A percentile compares a stretch with the other conserved stretches of the same genome.
Conservation (phyloP, 495 filamentous ascomycete species). For the Aspergillus indologenus region DNA sequence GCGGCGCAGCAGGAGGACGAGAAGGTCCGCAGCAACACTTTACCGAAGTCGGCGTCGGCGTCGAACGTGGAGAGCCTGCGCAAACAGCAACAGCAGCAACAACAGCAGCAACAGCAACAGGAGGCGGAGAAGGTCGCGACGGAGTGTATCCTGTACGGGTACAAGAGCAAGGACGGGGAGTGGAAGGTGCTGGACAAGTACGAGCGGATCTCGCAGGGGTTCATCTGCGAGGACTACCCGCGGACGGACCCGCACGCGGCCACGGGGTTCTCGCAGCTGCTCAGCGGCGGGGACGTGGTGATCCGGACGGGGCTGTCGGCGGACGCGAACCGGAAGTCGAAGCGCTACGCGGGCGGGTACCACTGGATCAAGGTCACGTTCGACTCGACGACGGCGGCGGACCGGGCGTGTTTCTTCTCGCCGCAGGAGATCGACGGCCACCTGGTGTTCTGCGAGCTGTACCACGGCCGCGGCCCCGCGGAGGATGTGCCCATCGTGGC, state of each 20-base stretch:
- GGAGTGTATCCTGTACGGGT: slow-evolving; percentile 83
- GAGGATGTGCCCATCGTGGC: slow-evolving; percentile 60
- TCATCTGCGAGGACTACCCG: slow-evolving; percentile 88
- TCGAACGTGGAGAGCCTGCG: slow-evolving; percentile 40
- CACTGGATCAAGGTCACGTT: slow-evolving; percentile 95
- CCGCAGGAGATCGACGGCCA: slow-evolving; percentile 76
- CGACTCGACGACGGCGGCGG: slow-evolving; percentile 74
- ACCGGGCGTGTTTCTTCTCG: slow-evolving; percentile 68
- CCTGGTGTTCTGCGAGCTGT: slow-evolving; percentile 74
- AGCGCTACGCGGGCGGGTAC: slow-evolving; percentile 69
- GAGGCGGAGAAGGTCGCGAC: slow-evolving; percentile 60
- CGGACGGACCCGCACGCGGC: slow-evolving; percentile 54
- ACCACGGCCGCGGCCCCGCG: slow-evolving; percentile 64
- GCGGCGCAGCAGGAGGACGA: slow-evolving; percentile 45
- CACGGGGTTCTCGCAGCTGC: slow-evolving; percentile 56
- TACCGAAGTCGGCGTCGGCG: slow-evolving; percentile 44
- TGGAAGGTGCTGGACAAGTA: slow-evolving; percentile 84
- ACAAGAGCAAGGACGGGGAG: slow-evolving; percentile 62
- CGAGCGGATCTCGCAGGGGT: slow-evolving; percentile 67
- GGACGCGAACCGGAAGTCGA: slow-evolving; percentile 70
- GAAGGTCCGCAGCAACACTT: slow-evolving; percentile 26
- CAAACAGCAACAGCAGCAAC: slow-evolving; percentile 21
- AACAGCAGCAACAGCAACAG: background rate
- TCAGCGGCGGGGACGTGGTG: slow-evolving; percentile 59
- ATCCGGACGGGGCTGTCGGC: slow-evolving; percentile 58